Conservation (phyloP, 2,329 filamentous ascomycete genomes). For the Sphaerostilbella broomeana region DNA sequence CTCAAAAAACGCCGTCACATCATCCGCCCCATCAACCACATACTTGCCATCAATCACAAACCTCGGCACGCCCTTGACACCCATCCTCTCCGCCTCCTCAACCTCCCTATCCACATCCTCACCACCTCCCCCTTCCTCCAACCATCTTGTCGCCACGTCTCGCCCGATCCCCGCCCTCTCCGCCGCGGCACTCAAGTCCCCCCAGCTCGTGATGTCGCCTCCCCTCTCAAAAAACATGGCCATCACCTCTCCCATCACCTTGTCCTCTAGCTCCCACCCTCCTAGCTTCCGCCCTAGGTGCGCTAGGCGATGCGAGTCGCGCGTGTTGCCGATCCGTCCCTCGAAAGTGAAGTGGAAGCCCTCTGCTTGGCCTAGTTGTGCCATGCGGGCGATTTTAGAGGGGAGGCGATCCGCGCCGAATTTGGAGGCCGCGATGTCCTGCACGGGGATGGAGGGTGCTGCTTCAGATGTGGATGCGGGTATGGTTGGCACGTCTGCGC, state of each 20-base stretch:
- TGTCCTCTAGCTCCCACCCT: constrained; percentile 43
- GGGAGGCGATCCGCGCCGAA: constrained; percentile 59
- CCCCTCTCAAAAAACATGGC: constrained; percentile 58
- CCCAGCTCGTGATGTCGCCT: constrained; percentile 54
- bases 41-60: constrained; percentile 65
- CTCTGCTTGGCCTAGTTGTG: constrained; percentile 51
- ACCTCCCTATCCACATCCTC: constrained; percentile 53
- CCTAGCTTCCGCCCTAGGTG: constrained; percentile 54
- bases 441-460: constrained; percentile 24
- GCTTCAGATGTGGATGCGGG: too few species aligned
- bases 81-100: constrained; percentile 41
- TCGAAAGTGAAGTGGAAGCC: constrained; percentile 69
- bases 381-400: constrained; percentile 52
- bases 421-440: constrained; percentile 49
- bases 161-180: constrained; percentile 47
- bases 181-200: constrained; percentile 45
- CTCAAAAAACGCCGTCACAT: constrained; percentile 58
- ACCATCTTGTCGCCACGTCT: constrained; percentile 46
- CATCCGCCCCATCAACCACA: constrained; percentile 65
- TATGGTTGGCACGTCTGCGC: too few species aligned
- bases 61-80: constrained; percentile 63
- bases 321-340: constrained; percentile 67
- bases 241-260: constrained; percentile 58
- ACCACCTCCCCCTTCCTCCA: constrained; percentile 49
- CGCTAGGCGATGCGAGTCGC: constrained; percentile 71